Evolutionary conservation across 768 basidiomycete genomes (phyloP).

Genomic region (Xerocomus brunneocitrinus): DNA sequence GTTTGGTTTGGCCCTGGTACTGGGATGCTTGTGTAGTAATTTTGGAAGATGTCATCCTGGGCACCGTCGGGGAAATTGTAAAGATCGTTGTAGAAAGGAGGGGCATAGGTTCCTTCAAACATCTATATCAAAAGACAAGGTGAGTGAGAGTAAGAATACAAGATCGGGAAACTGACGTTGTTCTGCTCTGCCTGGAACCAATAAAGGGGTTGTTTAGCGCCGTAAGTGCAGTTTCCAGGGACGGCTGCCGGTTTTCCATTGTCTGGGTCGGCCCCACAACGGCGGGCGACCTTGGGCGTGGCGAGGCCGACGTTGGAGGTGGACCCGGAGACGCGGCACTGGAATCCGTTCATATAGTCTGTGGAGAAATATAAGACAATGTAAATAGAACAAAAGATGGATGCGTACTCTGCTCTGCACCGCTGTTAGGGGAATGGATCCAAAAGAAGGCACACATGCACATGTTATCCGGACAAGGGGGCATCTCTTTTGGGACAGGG

Average conservation of each 20-base stretch:
- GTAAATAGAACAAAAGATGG: not conserved
- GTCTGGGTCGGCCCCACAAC: conserved; percentile 57
- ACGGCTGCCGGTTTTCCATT: conserved; percentile 40
- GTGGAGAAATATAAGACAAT: not conserved
- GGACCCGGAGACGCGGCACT: conserved; percentile 54
- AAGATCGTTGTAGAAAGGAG: conserved; percentile 62
- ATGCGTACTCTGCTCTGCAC: conserved; percentile 57
- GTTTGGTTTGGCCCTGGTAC: conserved; percentile 38
- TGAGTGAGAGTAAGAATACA: not conserved
- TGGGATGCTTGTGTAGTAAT: conserved; percentile 47
- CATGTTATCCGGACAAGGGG: conserved; percentile 57
- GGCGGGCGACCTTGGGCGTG: conserved; percentile 52
- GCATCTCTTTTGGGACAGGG: conserved; percentile 61
- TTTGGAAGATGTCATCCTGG: conserved; percentile 67
- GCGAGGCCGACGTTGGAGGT: conserved; percentile 51
- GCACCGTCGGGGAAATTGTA: conserved; percentile 72
- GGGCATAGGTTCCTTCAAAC: conserved; percentile 58
- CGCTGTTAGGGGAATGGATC: conserved; percentile 60
- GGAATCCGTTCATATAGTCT: conserved; percentile 77
- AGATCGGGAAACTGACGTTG: conserved; percentile 40
- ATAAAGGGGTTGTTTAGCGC: conserved; percentile 66
- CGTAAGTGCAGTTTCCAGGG: conserved; percentile 67
- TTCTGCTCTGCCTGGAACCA: conserved; percentile 63
- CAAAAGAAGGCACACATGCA: conserved; percentile 74
- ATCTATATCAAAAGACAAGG: conserved; percentile 36